Conservation (phyloP, 208 protist species). For the Trypanosoma cruzi region DNA sequence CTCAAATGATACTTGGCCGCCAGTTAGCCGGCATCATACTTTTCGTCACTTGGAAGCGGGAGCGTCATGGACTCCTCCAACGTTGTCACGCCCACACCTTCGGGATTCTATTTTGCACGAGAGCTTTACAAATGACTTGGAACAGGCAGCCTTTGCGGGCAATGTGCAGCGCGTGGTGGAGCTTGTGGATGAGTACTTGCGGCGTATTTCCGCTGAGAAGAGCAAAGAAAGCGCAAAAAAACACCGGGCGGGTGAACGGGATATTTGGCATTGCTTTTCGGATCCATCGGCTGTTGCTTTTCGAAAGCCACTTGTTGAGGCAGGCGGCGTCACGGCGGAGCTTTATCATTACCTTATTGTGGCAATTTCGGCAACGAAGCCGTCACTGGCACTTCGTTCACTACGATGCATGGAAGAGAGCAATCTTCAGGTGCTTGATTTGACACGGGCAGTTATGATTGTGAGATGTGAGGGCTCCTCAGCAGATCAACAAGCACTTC, state of each 20-base stretch:
- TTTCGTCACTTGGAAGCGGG: constrained; percentile 76
- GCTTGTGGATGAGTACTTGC: constrained; percentile 63
- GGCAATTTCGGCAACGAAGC: constrained; percentile 53
- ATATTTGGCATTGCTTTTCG: constrained; percentile 60
- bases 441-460: constrained; percentile 68
- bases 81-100: constrained; percentile 33
- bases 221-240: constrained; percentile 23
- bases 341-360: constrained; percentile 90
- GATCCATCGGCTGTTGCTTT: constrained; percentile 61
- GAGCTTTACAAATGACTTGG: constrained; percentile 45
- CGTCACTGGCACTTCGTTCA: constrained; percentile 75
- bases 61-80: not conserved
- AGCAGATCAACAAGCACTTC: constrained; percentile 49
- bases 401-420: constrained; percentile 60
- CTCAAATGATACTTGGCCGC: constrained; percentile 35
- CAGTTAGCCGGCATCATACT: constrained; percentile 45
- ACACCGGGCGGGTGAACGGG: constrained; percentile 25
- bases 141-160: constrained; percentile 43
- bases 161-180: constrained; percentile 40
- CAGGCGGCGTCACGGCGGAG: constrained; percentile 74
- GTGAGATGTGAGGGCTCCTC: constrained; percentile 49
- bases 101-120: constrained; percentile 78
- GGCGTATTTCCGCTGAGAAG: constrained; percentile 45
- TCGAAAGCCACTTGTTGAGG: constrained; percentile 48
- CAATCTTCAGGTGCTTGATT: constrained; percentile 69